phyloP scores from a whole-genome alignment of 2,329 filamentous ascomycete species.

The Arachnomyces sp. region DNA sequence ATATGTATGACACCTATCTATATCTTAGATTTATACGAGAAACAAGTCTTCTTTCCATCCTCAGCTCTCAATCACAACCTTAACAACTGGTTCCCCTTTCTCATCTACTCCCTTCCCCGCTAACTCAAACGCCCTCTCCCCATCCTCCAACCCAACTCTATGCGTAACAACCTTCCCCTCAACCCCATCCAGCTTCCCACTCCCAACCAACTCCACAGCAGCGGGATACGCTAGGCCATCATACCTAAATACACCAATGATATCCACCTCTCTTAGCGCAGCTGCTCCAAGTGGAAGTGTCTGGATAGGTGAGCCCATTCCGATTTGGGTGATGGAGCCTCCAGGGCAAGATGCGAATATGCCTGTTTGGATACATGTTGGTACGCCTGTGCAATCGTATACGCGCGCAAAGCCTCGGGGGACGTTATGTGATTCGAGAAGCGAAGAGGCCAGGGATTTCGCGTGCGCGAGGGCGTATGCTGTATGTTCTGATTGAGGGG shows the following conservation, averaged over 20 bases:
- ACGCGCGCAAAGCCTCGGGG: conserved; percentile 33
- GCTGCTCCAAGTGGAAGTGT: conserved; percentile 47
- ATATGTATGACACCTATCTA: neutral
- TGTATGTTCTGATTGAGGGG: conserved; percentile 18
- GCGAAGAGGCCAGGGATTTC: conserved; percentile 19
- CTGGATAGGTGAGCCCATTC: conserved; percentile 49
- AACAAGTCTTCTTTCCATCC: neutral
- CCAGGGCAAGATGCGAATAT: conserved; percentile 41
- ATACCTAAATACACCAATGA: conserved; percentile 51
- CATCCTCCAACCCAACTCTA: conserved; percentile 37
- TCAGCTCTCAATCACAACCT: conserved; percentile 40
- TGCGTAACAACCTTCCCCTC: conserved; percentile 48
- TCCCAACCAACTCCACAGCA: conserved; percentile 46
- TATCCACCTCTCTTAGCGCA: conserved; percentile 48
- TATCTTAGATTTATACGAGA: neutral
- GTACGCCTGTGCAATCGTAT: conserved; percentile 40
- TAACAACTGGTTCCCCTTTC: conserved; percentile 44
- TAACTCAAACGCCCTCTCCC: conserved; percentile 44
- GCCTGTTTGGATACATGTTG: conserved; percentile 37
- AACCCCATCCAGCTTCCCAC: conserved; percentile 41
- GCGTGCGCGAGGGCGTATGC: conserved; percentile 25
- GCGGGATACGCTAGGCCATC: conserved; percentile 45
- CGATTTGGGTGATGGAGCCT: conserved; percentile 47
- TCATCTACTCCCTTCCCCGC: conserved; percentile 45
- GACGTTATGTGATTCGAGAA: conserved; percentile 22